phyloP scores from a whole-genome alignment of 208 protist species.

The Leishmania aethiopica region DNA sequence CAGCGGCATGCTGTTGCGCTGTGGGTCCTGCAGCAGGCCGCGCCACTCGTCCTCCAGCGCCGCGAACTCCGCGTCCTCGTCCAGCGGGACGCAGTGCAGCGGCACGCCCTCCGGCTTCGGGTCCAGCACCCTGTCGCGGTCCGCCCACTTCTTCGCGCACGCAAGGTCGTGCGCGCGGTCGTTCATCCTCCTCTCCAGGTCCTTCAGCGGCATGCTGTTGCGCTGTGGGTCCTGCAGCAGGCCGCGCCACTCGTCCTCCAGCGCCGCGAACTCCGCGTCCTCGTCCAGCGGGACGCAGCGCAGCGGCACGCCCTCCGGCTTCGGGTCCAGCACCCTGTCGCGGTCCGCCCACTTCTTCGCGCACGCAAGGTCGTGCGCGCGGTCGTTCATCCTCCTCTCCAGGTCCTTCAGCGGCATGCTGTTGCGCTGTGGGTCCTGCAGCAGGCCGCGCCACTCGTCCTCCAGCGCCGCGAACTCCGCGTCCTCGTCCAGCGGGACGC shows the following conservation, averaged over 20 bases:
- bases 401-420: conserved; percentile 31
- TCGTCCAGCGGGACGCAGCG: conserved; percentile 37
- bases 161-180: conserved; percentile 52
- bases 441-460: conserved; percentile 23
- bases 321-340: conserved; percentile 35
- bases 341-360: too few species aligned
- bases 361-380: conserved; percentile 45
- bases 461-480: conserved; percentile 34
- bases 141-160: conserved; percentile 30
- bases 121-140: conserved; percentile 44
- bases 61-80: conserved; percentile 39
- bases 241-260: conserved; percentile 31
- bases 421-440: conserved; percentile 8
- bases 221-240: conserved; percentile 12
- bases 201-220: conserved; percentile 10
- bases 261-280: conserved; percentile 32
- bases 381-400: conserved; percentile 31
- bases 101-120: conserved; percentile 50
- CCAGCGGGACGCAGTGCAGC: conserved; percentile 37
- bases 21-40: conserved; percentile 12
- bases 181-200: conserved; percentile 39
- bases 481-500: conserved; percentile 42
- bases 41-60: conserved; percentile 30
- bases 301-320: conserved; percentile 55
- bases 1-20: neutral